phyloP scores from a whole-genome alignment of 106 monocot species.

The Amphibolis antarctica region DNA sequence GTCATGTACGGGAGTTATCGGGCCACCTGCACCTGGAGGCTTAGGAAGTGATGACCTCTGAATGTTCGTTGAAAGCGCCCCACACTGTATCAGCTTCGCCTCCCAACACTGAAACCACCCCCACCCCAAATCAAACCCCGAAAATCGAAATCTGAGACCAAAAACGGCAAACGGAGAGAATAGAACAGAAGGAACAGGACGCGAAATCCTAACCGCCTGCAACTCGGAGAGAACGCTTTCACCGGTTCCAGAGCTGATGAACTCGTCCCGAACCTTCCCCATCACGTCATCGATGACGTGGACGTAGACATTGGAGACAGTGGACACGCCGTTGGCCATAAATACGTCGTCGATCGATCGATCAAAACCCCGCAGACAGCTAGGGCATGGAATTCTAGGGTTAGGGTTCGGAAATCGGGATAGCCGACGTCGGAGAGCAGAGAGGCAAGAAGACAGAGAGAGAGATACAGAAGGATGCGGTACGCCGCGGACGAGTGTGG shows the following conservation, averaged over 20 bases:
- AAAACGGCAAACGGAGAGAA: not conserved
- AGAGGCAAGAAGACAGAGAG: not conserved
- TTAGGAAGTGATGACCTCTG: conserved; percentile 33
- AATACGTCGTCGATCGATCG: not conserved
- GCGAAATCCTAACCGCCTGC: conserved; percentile 52
- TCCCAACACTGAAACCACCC: conserved; percentile 17
- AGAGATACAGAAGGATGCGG: conserved; percentile 4
- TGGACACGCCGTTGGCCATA: conserved; percentile 15
- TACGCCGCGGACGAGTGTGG: conserved; percentile 11
- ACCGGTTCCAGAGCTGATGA: conserved; percentile 49
- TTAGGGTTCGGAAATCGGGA: not conserved
- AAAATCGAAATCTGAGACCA: not conserved
- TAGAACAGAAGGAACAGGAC: not conserved
- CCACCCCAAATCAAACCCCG: not conserved
- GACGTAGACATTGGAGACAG: conserved; percentile 66
- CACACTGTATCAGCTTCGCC: conserved; percentile 91
- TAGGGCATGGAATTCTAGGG: conserved; percentile 7
- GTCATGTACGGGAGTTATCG: conserved; percentile 68
- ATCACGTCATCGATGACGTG: conserved; percentile 86
- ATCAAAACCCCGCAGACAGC: not conserved
- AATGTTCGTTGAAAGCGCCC: conserved; percentile 44
- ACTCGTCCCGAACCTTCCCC: conserved; percentile 75
- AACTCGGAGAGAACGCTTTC: conserved; percentile 66
- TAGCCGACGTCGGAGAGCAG: not conserved
- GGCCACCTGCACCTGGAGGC: conserved; percentile 10